These are phyloP conservation scores for Fraxinus dipetala DNA, from an alignment of 305 asterid genomes.

Conservation along the genomic window DNA sequence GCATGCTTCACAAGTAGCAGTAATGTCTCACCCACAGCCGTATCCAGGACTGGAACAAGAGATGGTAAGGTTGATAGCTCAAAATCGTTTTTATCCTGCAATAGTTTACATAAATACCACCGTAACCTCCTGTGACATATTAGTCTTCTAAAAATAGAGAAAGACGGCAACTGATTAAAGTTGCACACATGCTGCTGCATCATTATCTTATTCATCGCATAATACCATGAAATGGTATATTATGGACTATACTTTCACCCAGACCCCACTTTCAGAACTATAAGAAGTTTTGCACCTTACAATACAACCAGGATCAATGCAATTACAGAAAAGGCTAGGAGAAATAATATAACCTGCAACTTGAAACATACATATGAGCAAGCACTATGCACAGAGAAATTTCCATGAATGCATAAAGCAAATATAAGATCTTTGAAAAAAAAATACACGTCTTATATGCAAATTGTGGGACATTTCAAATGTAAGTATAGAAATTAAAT, in stretches of 20 bases:
- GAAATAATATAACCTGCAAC: background rate
- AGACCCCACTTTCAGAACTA: background rate
- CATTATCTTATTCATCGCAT: background rate
- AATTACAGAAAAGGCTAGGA: background rate
- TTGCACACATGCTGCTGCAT: constrained; percentile 5
- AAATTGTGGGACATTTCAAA: background rate
- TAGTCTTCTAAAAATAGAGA: constrained; percentile 10
- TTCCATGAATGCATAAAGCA: background rate
- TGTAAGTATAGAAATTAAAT: background rate
- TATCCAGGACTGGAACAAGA: constrained; percentile 86
- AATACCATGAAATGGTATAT: constrained; percentile 8
- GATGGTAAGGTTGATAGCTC: constrained; percentile 95
- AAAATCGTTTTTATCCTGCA: constrained; percentile 94
- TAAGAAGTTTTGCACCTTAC: background rate
- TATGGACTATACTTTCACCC: background rate
- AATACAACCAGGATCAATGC: background rate
- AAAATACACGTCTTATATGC: background rate
- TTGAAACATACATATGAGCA: background rate
- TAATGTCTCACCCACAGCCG: constrained; percentile 90
- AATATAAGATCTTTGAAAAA: background rate
- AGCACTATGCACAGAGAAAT: background rate
- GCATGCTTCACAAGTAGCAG: constrained; percentile 91
- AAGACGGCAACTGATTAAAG: background rate
- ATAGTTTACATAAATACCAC: constrained; percentile 24
- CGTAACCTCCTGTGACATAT: constrained; percentile 17